Base-by-base conservation (phyloP, 495 filamentous ascomycete genomes). In the Cercophora sp. region DNA sequence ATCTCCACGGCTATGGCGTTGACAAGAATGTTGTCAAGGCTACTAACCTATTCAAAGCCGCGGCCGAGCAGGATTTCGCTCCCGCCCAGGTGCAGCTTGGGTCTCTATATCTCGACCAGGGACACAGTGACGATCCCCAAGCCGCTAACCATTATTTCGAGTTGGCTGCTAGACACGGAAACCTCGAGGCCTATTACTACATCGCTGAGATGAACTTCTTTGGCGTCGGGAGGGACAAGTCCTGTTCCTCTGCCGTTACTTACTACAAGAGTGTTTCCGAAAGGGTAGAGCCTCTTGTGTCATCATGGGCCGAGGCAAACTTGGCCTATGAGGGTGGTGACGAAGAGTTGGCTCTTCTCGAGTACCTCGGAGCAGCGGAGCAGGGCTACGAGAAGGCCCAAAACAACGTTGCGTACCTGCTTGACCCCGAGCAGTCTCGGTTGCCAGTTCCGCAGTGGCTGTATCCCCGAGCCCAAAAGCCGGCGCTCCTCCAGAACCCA, bases 231-330 rank as follows among this genome's bases (percentile, higher is more conserved):
- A 75, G 87, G 39, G 88, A 96, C 41, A 80, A 84, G 52, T 87
- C 86, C 31, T 99, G 93, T 64, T 79, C 73, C 19, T 71, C 89
- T 44, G 93, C 94, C 10, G 81, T 90, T 20, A 79, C 81, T 13
- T 96, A 94, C 64, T 99, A 96, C 74, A 99, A 99, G 74, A 86
- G 84, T 59, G 92, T 97, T 3, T 85, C 90, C 2, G 93, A 99
- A 67, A 89, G 85, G 49, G 88, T 88, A 8, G 94, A 97, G 66
- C 74, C 79, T 3, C 75, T 96, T 10, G 85, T 95, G 32, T 90
- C 89, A 1, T 86, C 90, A 4, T 89, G 96, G 69, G 71, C 74
- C 8, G 92, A 96, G 66, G 87, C 94, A 2, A 96, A 96, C 57
- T 69, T 78, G 25, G 92, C 91, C 0, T 95, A 86, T 63, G 84